Conservation (phyloP, 139 green algal species). For the Tetradesmus obliquus region DNA sequence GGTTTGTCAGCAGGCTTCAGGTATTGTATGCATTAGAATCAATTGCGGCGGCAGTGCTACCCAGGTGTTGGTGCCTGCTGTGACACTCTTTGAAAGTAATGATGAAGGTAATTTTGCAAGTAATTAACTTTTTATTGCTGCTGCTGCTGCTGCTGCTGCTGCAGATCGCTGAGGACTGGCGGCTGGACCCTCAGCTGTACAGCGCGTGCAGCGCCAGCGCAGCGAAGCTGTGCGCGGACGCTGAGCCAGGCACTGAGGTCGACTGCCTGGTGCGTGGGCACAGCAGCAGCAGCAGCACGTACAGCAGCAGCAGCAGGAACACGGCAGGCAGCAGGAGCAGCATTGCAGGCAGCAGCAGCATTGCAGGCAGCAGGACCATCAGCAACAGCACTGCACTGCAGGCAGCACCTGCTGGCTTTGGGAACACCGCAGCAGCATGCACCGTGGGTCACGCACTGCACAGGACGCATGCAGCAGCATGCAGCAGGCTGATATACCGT, state of each 20-base stretch:
- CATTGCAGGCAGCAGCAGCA: neutral
- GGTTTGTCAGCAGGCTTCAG: too few species aligned
- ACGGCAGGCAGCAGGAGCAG: neutral
- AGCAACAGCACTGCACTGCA: neutral
- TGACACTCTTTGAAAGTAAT: neutral
- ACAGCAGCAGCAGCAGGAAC: neutral
- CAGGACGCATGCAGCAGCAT: too few species aligned
- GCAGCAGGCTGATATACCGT: too few species aligned
- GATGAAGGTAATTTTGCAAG: neutral
- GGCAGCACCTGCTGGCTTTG: too few species aligned
- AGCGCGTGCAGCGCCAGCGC: constrained; percentile 66
- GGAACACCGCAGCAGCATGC: too few species aligned
- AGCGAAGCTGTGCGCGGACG: constrained; percentile 64
- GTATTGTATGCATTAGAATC: too few species aligned
- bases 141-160: neutral
- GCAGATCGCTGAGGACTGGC: constrained; percentile 76
- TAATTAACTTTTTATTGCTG: neutral
- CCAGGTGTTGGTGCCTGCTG: neutral
- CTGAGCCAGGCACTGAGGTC: constrained; percentile 69
- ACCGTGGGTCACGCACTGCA: too few species aligned
- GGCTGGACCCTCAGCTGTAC: constrained; percentile 72
- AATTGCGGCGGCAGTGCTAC: neutral
- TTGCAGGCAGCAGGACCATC: neutral
- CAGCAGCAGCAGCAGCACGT: neutral
- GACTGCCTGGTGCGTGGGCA: constrained; percentile 77